Evolutionary conservation across 2,329 filamentous ascomycete genomes (phyloP), one percentile per base, ranked within the genome.

Genomic region (Claviceps spartinae): DNA sequence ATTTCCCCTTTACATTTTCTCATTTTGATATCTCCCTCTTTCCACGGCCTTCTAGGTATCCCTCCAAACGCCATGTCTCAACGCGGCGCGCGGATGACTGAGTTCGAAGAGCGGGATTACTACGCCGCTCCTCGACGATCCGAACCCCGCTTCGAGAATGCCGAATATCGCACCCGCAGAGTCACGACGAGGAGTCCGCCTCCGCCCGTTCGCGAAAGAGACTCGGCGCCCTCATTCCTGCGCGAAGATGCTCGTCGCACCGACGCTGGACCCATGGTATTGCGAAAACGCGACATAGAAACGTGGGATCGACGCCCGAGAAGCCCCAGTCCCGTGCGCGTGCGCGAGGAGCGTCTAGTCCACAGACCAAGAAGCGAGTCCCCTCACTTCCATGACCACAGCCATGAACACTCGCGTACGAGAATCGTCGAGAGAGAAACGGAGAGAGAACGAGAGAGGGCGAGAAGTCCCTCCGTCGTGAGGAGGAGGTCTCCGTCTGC

Each of bases 231-330:
- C 2, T 66, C 70, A 50, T 79, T 79, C 59, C 63, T 80, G 53
- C 72, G 75, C 48, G 72, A 77, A 2, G 75, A 78, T 42, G 62
- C 57, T 30, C 69, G 74, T 52, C 72, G 72, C 14, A 54, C 63
- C 26, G 76, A 79, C 53, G 64, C 71, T 26, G 76, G 76, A 3
- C 69, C 72, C 40, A 63, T 81, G 59, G 77, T 81, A 18, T 69
- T 81, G 47, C 73, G 77, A 49, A 67, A 74, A 57, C 71, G 76
- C 46, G 76, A 80, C 52, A 68, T 79, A 49, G 77, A 80, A 65
- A 77, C 73, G 1, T 60, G 76, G 54, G 76, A 79, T 61, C 69
- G 70, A 50, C 72, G 70, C 50, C 67, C 65, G 43, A 68, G 71
- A 49, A 73, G 69, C 49, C 74, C 70, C 53, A 69, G 66, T 54